phyloP scores from a whole-genome alignment of 257 asterid genomes.

The Vinca minor region DNA sequence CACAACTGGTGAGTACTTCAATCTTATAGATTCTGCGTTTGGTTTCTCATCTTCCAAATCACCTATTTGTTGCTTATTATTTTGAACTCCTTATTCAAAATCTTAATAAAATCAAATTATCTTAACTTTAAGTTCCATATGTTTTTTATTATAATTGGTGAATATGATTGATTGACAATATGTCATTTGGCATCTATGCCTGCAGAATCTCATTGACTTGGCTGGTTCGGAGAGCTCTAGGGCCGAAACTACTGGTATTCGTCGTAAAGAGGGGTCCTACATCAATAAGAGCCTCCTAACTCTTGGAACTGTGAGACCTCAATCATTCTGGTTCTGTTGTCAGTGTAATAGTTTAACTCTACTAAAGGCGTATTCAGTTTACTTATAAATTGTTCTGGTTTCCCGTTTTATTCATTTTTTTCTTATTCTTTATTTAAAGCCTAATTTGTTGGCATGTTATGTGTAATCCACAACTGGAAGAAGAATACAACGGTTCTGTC shows the following conservation, averaged over 20 bases:
- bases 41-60: neutral
- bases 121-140: neutral
- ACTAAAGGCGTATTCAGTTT: neutral
- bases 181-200: slow-evolving; percentile 19
- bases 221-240: slow-evolving; percentile 99
- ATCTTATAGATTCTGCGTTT: slow-evolving; percentile 3
- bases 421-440: neutral
- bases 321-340: slow-evolving; percentile 27
- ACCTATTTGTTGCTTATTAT: no score
- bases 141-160: slow-evolving; percentile 8
- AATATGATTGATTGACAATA: slow-evolving; percentile 19
- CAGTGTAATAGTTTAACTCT: slow-evolving; percentile 22
- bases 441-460: neutral
- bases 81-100: neutral
- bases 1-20: slow-evolving; percentile 62
- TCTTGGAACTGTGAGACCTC: slow-evolving; percentile 96
- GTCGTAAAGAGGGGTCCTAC: slow-evolving; percentile 94
- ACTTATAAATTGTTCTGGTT: neutral
- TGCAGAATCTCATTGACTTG: slow-evolving; percentile 98
- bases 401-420: neutral
- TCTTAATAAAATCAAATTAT: neutral
- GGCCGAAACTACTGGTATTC: slow-evolving; percentile 86
- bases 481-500: slow-evolving; percentile 4
- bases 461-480: neutral
- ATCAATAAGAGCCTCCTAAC: slow-evolving; percentile 96